These are phyloP conservation scores for Capsella bursapastoris DNA, from an alignment of 345 rosid species.

Conservation along the genomic window DNA sequence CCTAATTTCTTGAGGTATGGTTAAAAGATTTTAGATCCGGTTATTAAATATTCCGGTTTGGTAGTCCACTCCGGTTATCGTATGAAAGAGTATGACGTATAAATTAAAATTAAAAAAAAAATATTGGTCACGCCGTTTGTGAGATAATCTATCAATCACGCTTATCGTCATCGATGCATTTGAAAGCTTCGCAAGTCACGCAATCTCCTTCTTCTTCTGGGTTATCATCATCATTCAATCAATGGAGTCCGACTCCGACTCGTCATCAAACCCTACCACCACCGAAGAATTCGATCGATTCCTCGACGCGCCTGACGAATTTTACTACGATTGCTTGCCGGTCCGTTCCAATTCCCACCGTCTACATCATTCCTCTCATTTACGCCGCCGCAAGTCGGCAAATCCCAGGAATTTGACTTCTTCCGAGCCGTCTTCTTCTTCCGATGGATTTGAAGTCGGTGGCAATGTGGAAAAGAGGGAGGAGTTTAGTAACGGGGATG, in stretches of 20 bases:
- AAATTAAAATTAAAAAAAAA: not conserved
- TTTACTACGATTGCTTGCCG: slow-evolving; percentile 52
- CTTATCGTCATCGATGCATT: slow-evolving; percentile 29
- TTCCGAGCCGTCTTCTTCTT: slow-evolving; percentile 27
- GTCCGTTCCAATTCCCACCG: slow-evolving; percentile 40
- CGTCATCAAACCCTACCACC: not conserved
- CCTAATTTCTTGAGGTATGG: not conserved
- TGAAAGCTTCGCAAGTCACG: slow-evolving; percentile 10
- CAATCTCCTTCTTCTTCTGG: slow-evolving; percentile 26
- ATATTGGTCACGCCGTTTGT: slow-evolving; percentile 30
- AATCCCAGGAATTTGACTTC: not conserved
- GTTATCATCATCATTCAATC: slow-evolving; percentile 20
- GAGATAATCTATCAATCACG: slow-evolving; percentile 18
- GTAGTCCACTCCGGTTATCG: slow-evolving; percentile 9
- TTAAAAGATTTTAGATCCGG: not conserved
- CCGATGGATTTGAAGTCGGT: slow-evolving; percentile 9
- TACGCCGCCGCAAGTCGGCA: slow-evolving; percentile 44
- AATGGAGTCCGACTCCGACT: slow-evolving; percentile 29
- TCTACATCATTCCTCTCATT: slow-evolving; percentile 39
- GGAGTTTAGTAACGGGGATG: slow-evolving; percentile 31
- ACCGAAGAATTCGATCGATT: slow-evolving; percentile 44
- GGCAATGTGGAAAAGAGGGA: slow-evolving; percentile 33
- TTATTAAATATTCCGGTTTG: slow-evolving; percentile 22
- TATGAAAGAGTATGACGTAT: not conserved
- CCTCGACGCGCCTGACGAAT: slow-evolving; percentile 64